Base-by-base conservation (phyloP, 1,139 yeast genomes). In the Yamadazyma atmosphaerica region DNA sequence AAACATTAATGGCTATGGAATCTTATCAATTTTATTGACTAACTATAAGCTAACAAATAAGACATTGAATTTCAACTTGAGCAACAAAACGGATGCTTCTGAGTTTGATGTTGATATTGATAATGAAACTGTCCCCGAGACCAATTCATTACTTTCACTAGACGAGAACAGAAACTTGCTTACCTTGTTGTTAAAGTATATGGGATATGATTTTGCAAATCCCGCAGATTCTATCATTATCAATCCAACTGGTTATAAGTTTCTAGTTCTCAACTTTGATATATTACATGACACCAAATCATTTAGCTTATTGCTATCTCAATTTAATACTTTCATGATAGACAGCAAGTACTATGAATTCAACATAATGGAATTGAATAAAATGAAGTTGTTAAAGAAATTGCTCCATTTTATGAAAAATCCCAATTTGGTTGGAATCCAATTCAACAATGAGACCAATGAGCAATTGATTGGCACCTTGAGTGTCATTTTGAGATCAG, bases 311-410 rank as follows among this genome's bases (percentile, higher is more conserved):
- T 58, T 83, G 8, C 57, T 83, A 4, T 72, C 71, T 39, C 90
- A 85, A 44, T 65, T 83, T 36, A 70, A 73, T 2, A 73, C 73
- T 1, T 68, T 86, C 42, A 61, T 78, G 6, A 67, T 68, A 32
- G 75, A 70, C 15, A 78, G 86, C 32, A 72, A 66, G 42, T 75
- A 68, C 51, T 63, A 60, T 15, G 54, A 63, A 1, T 75, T 69
- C 54, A 86, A 86, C 50, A 52, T 65, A 2, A 51, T 61, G 32
- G 79, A 80, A 42, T 55, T 86, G 19, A 64, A 64, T 19, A 75
- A 72, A 38, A 65, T 83, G 75, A 75, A 76, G 44, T 56, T 81
- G 1, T 60, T 82, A 22, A 75, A 73, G 41, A 69, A 76, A 39
- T 52, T 86, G 12, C 50, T 83, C 2, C 80, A 78, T 39, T 79